These are phyloP conservation scores for Botrytis fragariae DNA, from an alignment of 2,329 filamentous ascomycete genomes.

Conservation along the genomic window DNA sequence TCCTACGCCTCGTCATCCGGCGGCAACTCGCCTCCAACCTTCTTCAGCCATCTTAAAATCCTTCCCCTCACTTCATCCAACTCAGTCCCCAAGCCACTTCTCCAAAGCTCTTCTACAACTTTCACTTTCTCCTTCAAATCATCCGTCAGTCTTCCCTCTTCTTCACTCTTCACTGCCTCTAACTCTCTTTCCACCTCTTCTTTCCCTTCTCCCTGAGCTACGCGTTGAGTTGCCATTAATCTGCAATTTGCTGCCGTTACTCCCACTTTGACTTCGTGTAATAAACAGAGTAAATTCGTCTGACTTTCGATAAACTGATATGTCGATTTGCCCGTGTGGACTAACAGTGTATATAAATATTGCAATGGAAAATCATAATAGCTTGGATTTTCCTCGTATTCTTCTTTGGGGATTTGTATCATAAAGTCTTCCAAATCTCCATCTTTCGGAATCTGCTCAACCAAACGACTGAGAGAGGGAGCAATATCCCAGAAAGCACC, in stretches of 20 bases:
- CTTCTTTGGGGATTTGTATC: slow-evolving; percentile 72
- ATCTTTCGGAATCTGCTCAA: slow-evolving; percentile 73
- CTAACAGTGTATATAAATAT: slow-evolving; percentile 82
- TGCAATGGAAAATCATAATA: slow-evolving; percentile 82
- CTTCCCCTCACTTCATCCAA: slow-evolving; percentile 71
- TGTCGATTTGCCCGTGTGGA: slow-evolving; percentile 86
- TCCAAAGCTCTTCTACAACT: slow-evolving; percentile 88
- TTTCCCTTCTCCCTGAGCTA: slow-evolving; percentile 40
- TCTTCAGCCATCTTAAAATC: slow-evolving; percentile 58
- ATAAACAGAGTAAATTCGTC: slow-evolving; percentile 81
- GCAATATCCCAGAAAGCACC: slow-evolving; percentile 98
- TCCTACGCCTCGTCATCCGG: slow-evolving; percentile 49
- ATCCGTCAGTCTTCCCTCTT: slow-evolving; percentile 70
- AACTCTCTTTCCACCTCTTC: slow-evolving; percentile 44
- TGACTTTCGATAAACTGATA: slow-evolving; percentile 98
- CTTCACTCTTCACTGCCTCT: slow-evolving; percentile 58
- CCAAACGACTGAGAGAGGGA: slow-evolving; percentile 71
- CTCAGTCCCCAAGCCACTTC: slow-evolving; percentile 76
- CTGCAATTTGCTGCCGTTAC: slow-evolving; percentile 68
- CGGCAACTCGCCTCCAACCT: slow-evolving; percentile 76
- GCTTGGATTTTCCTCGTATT: slow-evolving; percentile 81
- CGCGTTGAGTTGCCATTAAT: slow-evolving; percentile 63
- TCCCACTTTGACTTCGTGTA: slow-evolving; percentile 86
- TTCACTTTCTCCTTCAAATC: slow-evolving; percentile 93
- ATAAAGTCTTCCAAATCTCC: slow-evolving; percentile 53